These are phyloP conservation scores for Penicillium sp. DNA, from an alignment of 2,329 filamentous ascomycete species.

Conservation along the genomic window DNA sequence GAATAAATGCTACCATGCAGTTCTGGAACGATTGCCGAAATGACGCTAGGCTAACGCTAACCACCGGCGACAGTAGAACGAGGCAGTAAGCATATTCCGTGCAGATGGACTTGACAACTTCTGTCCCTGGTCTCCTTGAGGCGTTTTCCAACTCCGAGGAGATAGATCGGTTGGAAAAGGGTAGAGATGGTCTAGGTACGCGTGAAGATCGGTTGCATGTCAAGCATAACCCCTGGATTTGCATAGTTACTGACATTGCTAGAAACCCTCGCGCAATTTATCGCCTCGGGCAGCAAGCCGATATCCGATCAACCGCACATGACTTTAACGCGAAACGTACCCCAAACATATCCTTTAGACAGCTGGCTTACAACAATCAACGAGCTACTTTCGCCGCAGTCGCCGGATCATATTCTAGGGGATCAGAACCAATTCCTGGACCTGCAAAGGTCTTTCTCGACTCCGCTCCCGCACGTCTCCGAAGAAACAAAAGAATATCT, in stretches of 20 bases:
- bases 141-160: constrained; percentile 11
- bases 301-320: constrained; percentile 5
- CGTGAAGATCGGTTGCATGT: neutral
- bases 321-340: constrained; percentile 1
- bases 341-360: constrained; percentile 9
- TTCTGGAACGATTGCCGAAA: neutral
- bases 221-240: neutral
- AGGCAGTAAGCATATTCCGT: neutral
- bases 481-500: constrained; percentile 3
- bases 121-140: neutral
- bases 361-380: constrained; percentile 5
- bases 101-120: constrained; percentile 4
- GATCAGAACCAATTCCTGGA: neutral
- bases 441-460: constrained; percentile 1
- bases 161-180: constrained; percentile 4
- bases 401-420: neutral
- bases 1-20: neutral
- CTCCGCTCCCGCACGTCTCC: constrained; percentile 1
- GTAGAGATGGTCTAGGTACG: neutral
- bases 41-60: neutral
- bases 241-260: neutral
- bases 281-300: constrained; percentile 1
- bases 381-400: constrained; percentile 4
- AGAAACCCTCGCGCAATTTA: neutral
- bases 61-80: neutral